Base-by-base conservation (phyloP, 306 rosid species). In the Malus sieversii region DNA sequence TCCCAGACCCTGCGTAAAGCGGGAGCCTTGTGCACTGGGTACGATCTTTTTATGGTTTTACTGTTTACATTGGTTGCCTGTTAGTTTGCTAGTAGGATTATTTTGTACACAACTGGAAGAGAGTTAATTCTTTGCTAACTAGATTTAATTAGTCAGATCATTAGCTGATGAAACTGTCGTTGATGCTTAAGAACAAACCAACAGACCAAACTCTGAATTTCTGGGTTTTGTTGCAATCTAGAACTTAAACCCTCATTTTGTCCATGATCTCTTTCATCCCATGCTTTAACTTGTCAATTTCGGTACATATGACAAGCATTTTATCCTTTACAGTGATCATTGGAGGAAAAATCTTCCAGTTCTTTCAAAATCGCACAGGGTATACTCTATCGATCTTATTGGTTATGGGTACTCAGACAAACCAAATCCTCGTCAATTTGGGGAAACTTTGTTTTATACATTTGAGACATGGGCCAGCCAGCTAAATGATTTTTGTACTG, bases 361-460 rank as follows among this genome's bases (percentile, higher is more conserved):
- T 78, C 96, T 94, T 72, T 92, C 92, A 66, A 84, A 84, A 85
- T 84, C 87, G 20, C 92, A 94, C 71, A 87, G 91, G 84, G 98
- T 91, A 38, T 94, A 85, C 78, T 76, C 98, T 15, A 80, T 94
- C 71, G 98, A 94, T 88, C 98, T 94, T 70, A 87, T 94, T 81
- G 98, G 98, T 75, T 94, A 94, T 80, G 98, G 98, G 84, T 94
- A 90, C 82, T 94, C 98, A 0, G 97, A 91, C 85, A 94, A 94
- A 77, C 98, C 98, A 71, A 87, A 88, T 74, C 98, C 97, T 81
- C 89, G 88, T 35, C 82, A 78, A 80, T 81, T 91, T 30, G 84
- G 86, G 66, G 91, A 84, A 27, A 76, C 72, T 70, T 66, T 84
- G 68, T 92, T 90, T 85, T 94, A 94, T 84, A 83, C 96, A 53